These are phyloP conservation scores for Ceratobasidium sp. DNA, from an alignment of 1,284 basidiomycete species.

Conservation along the genomic window DNA sequence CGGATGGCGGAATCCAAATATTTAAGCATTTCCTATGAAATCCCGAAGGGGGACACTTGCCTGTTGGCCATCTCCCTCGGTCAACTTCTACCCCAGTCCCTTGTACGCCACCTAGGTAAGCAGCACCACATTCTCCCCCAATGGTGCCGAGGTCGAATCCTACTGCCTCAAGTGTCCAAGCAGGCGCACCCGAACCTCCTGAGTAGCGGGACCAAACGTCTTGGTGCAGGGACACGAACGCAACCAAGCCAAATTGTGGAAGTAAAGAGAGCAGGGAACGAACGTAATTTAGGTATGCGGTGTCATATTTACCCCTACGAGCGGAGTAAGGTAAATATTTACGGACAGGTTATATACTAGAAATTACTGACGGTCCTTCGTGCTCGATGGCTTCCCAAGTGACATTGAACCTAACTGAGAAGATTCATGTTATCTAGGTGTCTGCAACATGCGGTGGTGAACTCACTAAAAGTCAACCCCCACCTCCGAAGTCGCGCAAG, in stretches of 20 bases:
- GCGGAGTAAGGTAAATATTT: not conserved
- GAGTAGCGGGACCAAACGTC: constrained; percentile 96
- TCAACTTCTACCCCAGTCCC: constrained; percentile 66
- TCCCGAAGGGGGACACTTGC: not conserved
- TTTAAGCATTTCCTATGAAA: not conserved
- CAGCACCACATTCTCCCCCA: constrained; percentile 79
- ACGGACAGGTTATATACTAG: not conserved
- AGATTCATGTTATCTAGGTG: no score
- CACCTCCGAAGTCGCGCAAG: constrained; percentile 81
- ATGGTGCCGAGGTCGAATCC: constrained; percentile 82
- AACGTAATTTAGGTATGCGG: constrained; percentile 85
- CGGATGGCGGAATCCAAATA: not conserved
- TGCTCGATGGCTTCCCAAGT: constrained; percentile 99
- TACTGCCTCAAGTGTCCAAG: constrained; percentile 86
- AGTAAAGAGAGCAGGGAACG: constrained; percentile 78
- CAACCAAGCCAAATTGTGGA: constrained; percentile 80
- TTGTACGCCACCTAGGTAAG: constrained; percentile 82
- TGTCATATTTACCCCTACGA: constrained; percentile 81
- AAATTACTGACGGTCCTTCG: constrained; percentile 75
- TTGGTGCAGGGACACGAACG: constrained; percentile 87
- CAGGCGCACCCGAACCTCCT: constrained; percentile 92
- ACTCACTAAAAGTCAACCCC: constrained; percentile 86
- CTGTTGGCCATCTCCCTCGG: constrained; percentile 85
- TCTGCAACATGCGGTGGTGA: not conserved
- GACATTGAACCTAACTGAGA: constrained; percentile 82